Base-by-base conservation (phyloP, 176 grass and related monocot genomes). In the Oryza coarctata region DNA sequence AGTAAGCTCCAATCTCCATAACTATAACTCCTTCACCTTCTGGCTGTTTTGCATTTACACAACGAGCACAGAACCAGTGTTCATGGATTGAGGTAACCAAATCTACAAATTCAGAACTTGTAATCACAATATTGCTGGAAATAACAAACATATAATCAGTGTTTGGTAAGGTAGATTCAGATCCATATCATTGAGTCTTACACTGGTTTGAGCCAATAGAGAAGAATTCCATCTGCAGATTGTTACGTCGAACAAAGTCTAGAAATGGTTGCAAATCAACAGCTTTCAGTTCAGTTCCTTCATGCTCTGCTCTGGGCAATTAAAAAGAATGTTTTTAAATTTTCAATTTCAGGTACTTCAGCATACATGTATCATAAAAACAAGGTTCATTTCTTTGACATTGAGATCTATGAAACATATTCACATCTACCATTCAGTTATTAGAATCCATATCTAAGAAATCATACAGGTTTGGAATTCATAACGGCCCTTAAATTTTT, bases 41-140 rank as follows among this genome's bases (percentile, higher is more conserved):
- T 36, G 88, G 76, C 65, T 89, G 87, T 83, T 63, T 68, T 55
- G 84, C 72, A 38, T 98, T 94, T 35, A 98, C 75, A 2, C 92
- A 91, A 47, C 92, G 88, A 33, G 86, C 90, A 65, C 84, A 91
- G 71, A 93, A 98, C 92, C 90, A 93, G 35, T 93, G 82, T 36
- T 91, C 95, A 35, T 94, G 84, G 82, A 93, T 94, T 38, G 95
- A 98, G 57, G 90, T 94, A 60, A 93, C 92, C 80, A 93, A 62
- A 91, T 98, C 92, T 98, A 80, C 31, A 81, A 65, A 77, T 55
- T 10, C 20, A 72, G 4, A 87, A 71, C 4, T 79, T 75, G 43
- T n/a, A 45, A 64, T 79, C 32, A 90, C 28, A 70, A 61, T 31
- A 74, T 58, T 66, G 18, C 7, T 64, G 77, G 17, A 82, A 18